A percentile compares a stretch with the other conserved stretches of the same genome.
phyloP scores from a whole-genome alignment of 202 grass and related monocot species.

The Hordeum pubiflorum region DNA sequence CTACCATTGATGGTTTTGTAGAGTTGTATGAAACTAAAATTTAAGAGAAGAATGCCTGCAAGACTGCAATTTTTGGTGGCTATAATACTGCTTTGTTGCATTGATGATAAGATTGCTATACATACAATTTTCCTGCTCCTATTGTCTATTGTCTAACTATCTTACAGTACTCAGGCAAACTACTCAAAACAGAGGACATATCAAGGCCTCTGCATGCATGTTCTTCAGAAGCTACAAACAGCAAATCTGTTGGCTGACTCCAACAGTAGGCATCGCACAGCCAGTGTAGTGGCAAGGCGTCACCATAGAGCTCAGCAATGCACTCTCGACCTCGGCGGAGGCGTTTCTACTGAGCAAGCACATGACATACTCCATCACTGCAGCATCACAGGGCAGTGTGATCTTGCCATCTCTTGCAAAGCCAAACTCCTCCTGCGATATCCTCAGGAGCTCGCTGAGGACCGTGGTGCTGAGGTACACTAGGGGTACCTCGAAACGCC shows the following conservation, averaged over 20 bases:
- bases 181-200: background rate
- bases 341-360: conserved; percentile 12
- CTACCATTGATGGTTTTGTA: background rate
- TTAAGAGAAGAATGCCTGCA: background rate
- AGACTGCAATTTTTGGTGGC: background rate
- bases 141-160: background rate
- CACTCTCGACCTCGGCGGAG: conserved; percentile 26
- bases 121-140: background rate
- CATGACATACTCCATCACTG: conserved; percentile 38
- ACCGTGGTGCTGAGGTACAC: conserved; percentile 26
- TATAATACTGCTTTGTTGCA: background rate
- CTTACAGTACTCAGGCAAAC: background rate
- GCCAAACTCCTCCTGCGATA: conserved; percentile 47
- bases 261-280: background rate
- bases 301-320: conserved; percentile 22
- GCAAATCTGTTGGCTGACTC: background rate
- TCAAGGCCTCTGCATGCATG: background rate
- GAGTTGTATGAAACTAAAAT: background rate
- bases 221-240: conserved; percentile 17
- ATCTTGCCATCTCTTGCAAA: conserved; percentile 26
- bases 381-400: conserved; percentile 37
- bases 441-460: conserved; percentile 33
- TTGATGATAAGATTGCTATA: background rate
- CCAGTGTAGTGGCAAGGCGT: conserved; percentile 9
- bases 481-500: conserved; percentile 40